Base-by-base conservation (phyloP, 768 basidiomycete species). In the Psilocybe tampanensis region DNA sequence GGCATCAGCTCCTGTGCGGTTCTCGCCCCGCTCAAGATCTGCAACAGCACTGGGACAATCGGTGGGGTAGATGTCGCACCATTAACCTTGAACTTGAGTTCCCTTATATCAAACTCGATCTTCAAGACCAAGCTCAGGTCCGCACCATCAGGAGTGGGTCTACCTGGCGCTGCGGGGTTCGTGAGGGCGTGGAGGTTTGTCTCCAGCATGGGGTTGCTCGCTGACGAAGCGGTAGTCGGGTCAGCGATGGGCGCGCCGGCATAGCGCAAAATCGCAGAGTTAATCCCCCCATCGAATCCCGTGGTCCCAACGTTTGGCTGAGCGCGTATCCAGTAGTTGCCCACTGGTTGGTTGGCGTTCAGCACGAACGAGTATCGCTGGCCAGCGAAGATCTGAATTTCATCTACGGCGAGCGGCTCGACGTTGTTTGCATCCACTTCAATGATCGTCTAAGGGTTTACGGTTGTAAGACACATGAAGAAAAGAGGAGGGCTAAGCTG, bases 321-420 rank as follows among this genome's bases (percentile, higher is more conserved):
- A n/a, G 76, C 68, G 43, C 75, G 74, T 32, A 78, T 68, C 76
- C 77, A 86, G 64, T 86, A 86, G 63, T 84, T 86, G 1, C 66
- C 72, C 23, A 78, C 60, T 0, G 74, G 60, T 47, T 83, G 75
- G 59, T 81, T 66, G 12, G 82, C 79, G 11, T 63, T 71, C 8
- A 82, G 62, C 4, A 84, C 71, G 34, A 68, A 68, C 1, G 69
- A 70, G 49, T 68, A 69, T n/a, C 67, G 66, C 52, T 70, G 66
- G 17, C 68, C 67, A 23, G 63, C 67, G 50, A 74, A 81, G 34
- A 86, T 78, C 29, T 78, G 60, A 24, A 76, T 64, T 11, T 66
- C 70, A 47, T 80, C 78, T 2, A 80, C 81, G 3, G 70, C 66
- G 4, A 78, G 64, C 1, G 84, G 80, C 22, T 64, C 42, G 0